Conservation (phyloP, 2,329 filamentous ascomycete genomes). For the Aschersonia sp. region DNA sequence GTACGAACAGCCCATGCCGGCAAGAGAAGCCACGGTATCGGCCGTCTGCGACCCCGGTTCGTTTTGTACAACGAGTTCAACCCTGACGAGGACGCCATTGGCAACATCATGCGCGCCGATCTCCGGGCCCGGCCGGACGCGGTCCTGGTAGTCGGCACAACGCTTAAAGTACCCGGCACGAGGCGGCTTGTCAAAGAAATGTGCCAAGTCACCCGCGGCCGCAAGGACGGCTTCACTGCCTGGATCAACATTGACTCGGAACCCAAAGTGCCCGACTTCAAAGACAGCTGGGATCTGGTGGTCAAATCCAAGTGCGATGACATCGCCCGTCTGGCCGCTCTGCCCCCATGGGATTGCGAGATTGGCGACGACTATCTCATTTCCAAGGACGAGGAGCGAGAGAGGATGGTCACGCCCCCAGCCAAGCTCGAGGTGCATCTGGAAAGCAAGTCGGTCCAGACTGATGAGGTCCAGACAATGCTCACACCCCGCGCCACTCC, state of each 20-base stretch:
- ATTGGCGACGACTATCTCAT: conserved; percentile 35
- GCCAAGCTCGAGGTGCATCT: conserved; percentile 8
- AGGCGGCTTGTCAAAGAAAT: conserved; percentile 80
- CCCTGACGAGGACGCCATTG: conserved; percentile 91
- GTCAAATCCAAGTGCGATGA: conserved; percentile 80
- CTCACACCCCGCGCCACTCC: conserved; percentile 45
- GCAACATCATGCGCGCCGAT: conserved; percentile 76
- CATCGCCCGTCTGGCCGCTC: conserved; percentile 58
- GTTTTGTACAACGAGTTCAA: conserved; percentile 97
- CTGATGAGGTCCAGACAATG: conserved; percentile 32
- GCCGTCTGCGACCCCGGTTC: conserved; percentile 78
- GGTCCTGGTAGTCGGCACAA: conserved; percentile 88
- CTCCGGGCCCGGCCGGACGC: conserved; percentile 77
- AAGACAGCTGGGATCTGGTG: conserved; percentile 85
- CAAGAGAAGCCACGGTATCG: conserved; percentile 87
- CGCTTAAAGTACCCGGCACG: conserved; percentile 86
- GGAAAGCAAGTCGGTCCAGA: conserved; percentile 22
- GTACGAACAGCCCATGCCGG: conserved; percentile 63
- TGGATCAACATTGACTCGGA: conserved; percentile 90
- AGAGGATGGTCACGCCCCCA: conserved; percentile 14
- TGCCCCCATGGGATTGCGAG: conserved; percentile 43
- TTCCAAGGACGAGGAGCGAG: conserved; percentile 28
- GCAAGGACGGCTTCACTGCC: conserved; percentile 71
- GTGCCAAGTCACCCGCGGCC: conserved; percentile 71
- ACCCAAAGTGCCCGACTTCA: conserved; percentile 70